Conservation (phyloP, 2,329 filamentous ascomycete species). For the Colletotrichum salicis region DNA sequence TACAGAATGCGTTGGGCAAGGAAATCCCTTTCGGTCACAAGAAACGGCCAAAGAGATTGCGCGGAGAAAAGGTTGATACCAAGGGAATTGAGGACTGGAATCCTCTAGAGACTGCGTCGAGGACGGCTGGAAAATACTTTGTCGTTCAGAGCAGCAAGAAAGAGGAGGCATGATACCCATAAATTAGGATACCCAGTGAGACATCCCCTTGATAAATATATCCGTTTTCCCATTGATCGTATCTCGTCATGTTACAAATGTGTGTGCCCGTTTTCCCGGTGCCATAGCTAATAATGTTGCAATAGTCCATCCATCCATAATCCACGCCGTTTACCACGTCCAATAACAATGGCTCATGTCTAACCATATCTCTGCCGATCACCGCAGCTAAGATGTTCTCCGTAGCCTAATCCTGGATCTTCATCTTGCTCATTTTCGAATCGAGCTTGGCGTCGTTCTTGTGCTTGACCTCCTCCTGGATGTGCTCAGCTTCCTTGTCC, state of each 20-base stretch:
- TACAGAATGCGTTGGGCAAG: conserved; percentile 65
- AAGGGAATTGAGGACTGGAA: conserved; percentile 73
- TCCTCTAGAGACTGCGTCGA: conserved; percentile 72
- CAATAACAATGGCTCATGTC: conserved; percentile 8
- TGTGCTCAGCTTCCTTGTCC: conserved; percentile 33
- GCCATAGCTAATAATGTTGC: conserved; percentile 6
- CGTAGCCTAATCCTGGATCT: conserved; percentile 37
- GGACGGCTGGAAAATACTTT: conserved; percentile 78
- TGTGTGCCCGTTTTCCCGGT: neutral
- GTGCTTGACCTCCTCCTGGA: conserved; percentile 40
- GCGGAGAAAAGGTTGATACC: conserved; percentile 48
- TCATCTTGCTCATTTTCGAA: conserved; percentile 42
- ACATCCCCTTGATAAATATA: conserved; percentile 9
- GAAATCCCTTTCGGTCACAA: conserved; percentile 72
- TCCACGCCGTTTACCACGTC: conserved; percentile 1
- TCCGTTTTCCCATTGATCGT: conserved; percentile 20
- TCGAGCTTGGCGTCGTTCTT: conserved; percentile 38
- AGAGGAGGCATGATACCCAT: conserved; percentile 36
- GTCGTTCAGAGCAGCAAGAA: conserved; percentile 72
- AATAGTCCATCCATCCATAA: conserved; percentile 7
- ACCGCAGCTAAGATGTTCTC: conserved; percentile 33
- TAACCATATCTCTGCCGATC: conserved; percentile 29
- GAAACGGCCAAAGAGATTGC: conserved; percentile 53
- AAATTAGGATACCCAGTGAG: conserved; percentile 15
- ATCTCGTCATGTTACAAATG: conserved; percentile 2